These are phyloP conservation scores for Cystofilobasidium macerans DNA, from an alignment of 768 basidiomycete genomes.

Conservation along the genomic window DNA sequence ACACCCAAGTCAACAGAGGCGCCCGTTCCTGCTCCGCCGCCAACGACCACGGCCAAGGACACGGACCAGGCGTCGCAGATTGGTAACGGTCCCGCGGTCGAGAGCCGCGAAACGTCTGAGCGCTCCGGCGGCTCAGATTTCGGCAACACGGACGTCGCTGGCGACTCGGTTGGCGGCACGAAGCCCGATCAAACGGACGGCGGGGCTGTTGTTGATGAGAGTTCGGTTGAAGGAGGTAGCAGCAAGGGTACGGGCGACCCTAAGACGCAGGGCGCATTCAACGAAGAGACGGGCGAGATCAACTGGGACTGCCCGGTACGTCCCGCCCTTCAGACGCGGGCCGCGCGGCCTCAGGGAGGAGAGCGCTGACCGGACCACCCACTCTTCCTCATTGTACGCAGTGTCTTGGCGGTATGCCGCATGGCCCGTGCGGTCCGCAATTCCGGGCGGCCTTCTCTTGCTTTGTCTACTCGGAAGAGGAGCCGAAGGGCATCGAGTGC, in stretches of 20 bases:
- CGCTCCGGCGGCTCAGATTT: not conserved
- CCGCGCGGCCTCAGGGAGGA: too few species aligned
- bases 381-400: conserved; percentile 20
- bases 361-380: not conserved
- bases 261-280: conserved; percentile 49
- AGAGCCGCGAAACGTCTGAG: not conserved
- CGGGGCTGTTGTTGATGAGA: too few species aligned
- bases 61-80: not conserved
- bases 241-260: conserved; percentile 35
- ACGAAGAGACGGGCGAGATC: conserved; percentile 95
- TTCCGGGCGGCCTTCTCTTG: conserved; percentile 95
- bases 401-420: conserved; percentile 93
- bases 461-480: conserved; percentile 84
- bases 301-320: conserved; percentile 91
- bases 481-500: conserved; percentile 95
- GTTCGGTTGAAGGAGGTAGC: conserved; percentile 28
- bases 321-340: too few species aligned
- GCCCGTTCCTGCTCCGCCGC: not conserved
- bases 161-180: not conserved
- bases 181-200: not conserved
- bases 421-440: conserved; percentile 79
- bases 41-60: not conserved
- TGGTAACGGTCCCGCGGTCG: not conserved
- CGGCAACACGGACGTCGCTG: not conserved
- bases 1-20: not conserved